phyloP scores from a whole-genome alignment of 192 early-diverging fungal species.

The Haplosporangium gracile region DNA sequence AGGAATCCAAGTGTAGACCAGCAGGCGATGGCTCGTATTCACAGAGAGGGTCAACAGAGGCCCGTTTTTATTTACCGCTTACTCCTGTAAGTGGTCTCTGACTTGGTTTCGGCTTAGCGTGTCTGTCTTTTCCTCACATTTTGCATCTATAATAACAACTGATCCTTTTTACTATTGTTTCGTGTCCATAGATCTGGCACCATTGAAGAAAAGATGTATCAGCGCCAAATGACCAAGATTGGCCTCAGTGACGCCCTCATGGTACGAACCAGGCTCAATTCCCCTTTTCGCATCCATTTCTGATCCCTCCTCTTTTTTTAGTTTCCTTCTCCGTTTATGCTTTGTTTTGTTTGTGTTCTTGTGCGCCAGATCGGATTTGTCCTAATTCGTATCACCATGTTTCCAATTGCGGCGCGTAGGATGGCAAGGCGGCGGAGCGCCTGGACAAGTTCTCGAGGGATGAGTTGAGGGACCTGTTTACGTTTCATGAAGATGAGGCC shows the following conservation, averaged over 20 bases:
- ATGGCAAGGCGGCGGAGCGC: constrained; percentile 49
- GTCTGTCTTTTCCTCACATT: background rate
- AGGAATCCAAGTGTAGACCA: constrained; percentile 57
- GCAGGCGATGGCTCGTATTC: constrained; percentile 76
- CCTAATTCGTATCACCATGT: background rate
- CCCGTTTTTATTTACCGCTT: constrained; percentile 57
- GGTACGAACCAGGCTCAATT: constrained; percentile 33
- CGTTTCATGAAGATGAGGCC: constrained; percentile 61
- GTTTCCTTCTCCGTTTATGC: background rate
- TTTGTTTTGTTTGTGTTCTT: background rate
- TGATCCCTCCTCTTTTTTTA: background rate
- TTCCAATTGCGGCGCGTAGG: constrained; percentile 11
- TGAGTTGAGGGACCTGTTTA: constrained; percentile 71
- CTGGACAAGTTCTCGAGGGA: constrained; percentile 66
- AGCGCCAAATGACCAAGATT: constrained; percentile 72
- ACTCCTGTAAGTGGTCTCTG: constrained; percentile 38
- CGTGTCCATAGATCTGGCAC: constrained; percentile 40
- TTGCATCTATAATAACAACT: background rate
- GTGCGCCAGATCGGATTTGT: background rate
- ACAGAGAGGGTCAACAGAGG: constrained; percentile 58
- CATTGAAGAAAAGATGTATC: constrained; percentile 71
- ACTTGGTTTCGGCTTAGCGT: background rate
- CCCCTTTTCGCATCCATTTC: background rate
- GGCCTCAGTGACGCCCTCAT: constrained; percentile 70
- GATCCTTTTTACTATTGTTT: background rate